Conservation (phyloP, 2,329 filamentous ascomycete genomes). For the Penicillium fuscoglaucum region DNA sequence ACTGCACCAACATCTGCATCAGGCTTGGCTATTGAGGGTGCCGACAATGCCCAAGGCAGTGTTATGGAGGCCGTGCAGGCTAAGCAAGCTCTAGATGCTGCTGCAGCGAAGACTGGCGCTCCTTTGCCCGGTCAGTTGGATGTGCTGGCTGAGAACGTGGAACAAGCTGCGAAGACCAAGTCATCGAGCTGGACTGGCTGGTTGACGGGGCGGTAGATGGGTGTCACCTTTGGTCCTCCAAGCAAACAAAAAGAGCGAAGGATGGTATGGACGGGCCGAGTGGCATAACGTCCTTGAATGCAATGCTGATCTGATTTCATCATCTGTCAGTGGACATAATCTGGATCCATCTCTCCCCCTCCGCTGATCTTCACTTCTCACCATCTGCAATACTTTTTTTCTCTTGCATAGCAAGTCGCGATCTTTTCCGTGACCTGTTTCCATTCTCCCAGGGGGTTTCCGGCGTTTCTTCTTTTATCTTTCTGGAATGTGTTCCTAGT, state of each 20-base stretch:
- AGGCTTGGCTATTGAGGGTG: conserved; percentile 9
- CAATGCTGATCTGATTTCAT: background rate
- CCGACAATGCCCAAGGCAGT: conserved; percentile 22
- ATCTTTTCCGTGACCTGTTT: conserved; percentile 22
- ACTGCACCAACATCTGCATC: conserved; percentile 9
- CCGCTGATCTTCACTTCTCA: background rate
- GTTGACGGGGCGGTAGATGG: conserved; percentile 39
- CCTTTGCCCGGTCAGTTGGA: conserved; percentile 34
- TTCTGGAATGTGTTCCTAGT: conserved; percentile 25
- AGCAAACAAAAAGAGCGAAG: conserved; percentile 8
- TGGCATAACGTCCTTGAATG: background rate
- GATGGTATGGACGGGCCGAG: background rate
- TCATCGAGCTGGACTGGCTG: conserved; percentile 43
- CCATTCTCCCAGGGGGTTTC: conserved; percentile 32
- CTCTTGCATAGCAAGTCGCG: conserved; percentile 27
- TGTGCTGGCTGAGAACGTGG: conserved; percentile 38
- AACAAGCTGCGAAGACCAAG: conserved; percentile 37
- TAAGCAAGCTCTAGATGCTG: conserved; percentile 36
- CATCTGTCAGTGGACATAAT: background rate
- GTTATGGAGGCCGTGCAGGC: conserved; percentile 40
- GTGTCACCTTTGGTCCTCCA: background rate
- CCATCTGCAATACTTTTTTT: conserved; percentile 16
- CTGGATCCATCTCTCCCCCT: background rate
- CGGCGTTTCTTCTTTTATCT: conserved; percentile 28
- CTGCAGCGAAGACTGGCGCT: conserved; percentile 23